Conservation (phyloP, 2,329 filamentous ascomycete genomes). For the Akanthomyces uredinophilus region DNA sequence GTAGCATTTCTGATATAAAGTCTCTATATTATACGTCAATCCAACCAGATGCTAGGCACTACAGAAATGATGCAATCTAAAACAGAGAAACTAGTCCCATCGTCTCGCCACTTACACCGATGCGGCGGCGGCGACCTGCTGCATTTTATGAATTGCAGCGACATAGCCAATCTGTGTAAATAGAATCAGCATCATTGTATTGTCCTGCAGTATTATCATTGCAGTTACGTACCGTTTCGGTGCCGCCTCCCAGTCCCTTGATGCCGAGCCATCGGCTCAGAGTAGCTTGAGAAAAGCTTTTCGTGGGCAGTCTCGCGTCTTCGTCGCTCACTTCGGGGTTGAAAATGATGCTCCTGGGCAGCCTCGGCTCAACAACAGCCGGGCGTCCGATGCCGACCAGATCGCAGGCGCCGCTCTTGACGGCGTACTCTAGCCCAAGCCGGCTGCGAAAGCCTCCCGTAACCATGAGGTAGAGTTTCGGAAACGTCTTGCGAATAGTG, state of each 20-base stretch:
- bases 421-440: conserved; percentile 35
- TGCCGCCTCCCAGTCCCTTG: background rate
- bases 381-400: conserved; percentile 37
- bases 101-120: background rate
- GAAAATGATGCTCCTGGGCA: conserved; percentile 32
- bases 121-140: background rate
- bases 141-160: conserved; percentile 8
- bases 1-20: background rate
- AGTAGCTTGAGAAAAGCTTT: conserved; percentile 22
- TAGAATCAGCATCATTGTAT: background rate
- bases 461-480: conserved; percentile 46
- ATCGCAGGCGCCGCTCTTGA: conserved; percentile 35
- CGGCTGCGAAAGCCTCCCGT: conserved; percentile 58
- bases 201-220: background rate
- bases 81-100: background rate
- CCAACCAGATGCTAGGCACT: background rate
- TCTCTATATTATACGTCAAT: background rate
- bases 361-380: conserved; percentile 31
- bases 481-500: conserved; percentile 41
- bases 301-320: conserved; percentile 28
- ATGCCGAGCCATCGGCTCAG: conserved; percentile 21
- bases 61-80: background rate
- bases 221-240: conserved; percentile 8
- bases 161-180: background rate
- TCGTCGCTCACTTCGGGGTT: conserved; percentile 30